A percentile compares a stretch with the other conserved stretches of the same genome.
Conservation (phyloP, 169 alveolate genomes). For the Cryptosporidium viatorum region DNA sequence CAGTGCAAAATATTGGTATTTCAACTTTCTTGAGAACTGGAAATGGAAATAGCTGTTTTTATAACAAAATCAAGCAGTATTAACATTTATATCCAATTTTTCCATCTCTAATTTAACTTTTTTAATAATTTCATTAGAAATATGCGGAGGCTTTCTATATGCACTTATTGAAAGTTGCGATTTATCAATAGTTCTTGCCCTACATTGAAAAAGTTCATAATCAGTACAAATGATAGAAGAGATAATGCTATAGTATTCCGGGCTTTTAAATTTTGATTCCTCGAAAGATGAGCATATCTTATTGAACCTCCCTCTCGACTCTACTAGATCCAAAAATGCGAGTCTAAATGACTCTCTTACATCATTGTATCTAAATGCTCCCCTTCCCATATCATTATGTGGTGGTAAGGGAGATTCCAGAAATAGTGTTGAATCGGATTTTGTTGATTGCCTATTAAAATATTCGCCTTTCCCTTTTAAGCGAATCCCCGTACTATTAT, state of each 20-base stretch:
- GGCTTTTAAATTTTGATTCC: not conserved
- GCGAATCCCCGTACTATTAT: constrained; percentile 60
- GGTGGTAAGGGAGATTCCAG: constrained; percentile 73
- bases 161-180: constrained; percentile 24
- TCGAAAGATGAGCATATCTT: constrained; percentile 12
- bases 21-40: not conserved
- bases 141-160: constrained; percentile 34
- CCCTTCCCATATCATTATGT: constrained; percentile 55
- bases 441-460: constrained; percentile 12
- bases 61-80: not conserved
- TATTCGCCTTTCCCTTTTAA: constrained; percentile 65
- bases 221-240: constrained; percentile 52
- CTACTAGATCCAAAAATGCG: constrained; percentile 66
- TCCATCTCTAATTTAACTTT: constrained; percentile 54
- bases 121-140: constrained; percentile 46
- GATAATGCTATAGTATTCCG: constrained; percentile 47
- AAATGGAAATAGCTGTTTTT: not conserved
- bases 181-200: constrained; percentile 11
- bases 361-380: constrained; percentile 55
- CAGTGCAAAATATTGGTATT: not conserved
- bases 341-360: constrained; percentile 67
- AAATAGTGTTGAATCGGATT: not conserved
- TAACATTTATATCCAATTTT: constrained; percentile 1
- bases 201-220: constrained; percentile 61
- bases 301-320: constrained; percentile 49